Percentiles rank a stretch among this genome's conserved stretches.
These are phyloP conservation scores for Ascochyta pisi DNA, from an alignment of 2,329 filamentous ascomycete genomes.

Conservation along the genomic window DNA sequence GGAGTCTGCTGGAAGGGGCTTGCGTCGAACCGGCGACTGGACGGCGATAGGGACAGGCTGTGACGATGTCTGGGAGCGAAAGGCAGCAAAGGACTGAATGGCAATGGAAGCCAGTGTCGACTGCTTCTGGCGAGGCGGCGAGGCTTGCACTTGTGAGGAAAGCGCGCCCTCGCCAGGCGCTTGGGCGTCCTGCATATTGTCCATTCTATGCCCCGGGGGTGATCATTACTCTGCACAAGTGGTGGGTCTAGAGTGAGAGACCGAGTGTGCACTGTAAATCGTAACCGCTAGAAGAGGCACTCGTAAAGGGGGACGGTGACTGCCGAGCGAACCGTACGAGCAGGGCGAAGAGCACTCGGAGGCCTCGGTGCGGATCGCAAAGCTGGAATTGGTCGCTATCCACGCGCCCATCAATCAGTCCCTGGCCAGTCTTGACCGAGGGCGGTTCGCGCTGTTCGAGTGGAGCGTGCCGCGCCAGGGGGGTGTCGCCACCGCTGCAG, in stretches of 20 bases:
- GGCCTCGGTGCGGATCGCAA: conserved; percentile 37
- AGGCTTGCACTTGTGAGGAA: conserved; percentile 26
- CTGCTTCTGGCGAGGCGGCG: conserved; percentile 42
- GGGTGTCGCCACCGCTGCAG: conserved; percentile 28
- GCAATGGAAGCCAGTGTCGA: conserved; percentile 50
- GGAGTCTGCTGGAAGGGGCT: conserved; percentile 61
- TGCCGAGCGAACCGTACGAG: conserved; percentile 34
- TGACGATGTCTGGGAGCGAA: conserved; percentile 52
- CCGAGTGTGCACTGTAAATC: conserved; percentile 27
- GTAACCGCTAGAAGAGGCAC: conserved; percentile 28
- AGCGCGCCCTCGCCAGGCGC: conserved; percentile 31
- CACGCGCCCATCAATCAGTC: conserved; percentile 26
- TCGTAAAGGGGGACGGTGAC: conserved; percentile 40
- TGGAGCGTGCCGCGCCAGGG: conserved; percentile 34
- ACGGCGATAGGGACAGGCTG: conserved; percentile 46
- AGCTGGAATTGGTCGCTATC: conserved; percentile 38
- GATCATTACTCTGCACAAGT: conserved; percentile 49
- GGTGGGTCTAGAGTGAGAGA: conserved; percentile 27
- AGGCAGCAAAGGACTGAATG: conserved; percentile 53
- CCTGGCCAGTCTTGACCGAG: conserved; percentile 15
- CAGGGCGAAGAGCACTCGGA: conserved; percentile 31
- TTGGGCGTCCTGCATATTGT: conserved; percentile 46
- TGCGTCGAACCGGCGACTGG: conserved; percentile 57
- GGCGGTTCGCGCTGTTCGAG: conserved; percentile 32
- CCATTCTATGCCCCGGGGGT: conserved; percentile 29